Base-by-base conservation (phyloP, 768 basidiomycete species). In the Rubroboletus satanas region DNA sequence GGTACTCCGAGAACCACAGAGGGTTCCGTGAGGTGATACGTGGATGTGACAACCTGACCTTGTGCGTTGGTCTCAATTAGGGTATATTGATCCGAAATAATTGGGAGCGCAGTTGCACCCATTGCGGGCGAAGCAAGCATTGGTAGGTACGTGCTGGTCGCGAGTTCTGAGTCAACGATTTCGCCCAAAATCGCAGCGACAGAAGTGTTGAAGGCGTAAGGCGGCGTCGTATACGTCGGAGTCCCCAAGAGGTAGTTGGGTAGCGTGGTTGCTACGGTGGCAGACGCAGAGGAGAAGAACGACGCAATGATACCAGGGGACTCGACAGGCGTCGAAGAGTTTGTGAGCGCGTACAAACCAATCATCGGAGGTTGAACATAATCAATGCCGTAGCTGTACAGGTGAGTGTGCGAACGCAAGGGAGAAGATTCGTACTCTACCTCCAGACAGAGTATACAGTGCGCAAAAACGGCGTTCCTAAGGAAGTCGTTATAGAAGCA, bases 371-470 rank as follows among this genome's bases (percentile, higher is more conserved):
- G 76, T 66, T 92, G 90, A 57, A 84, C 83, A 35, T 71, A 69
- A 61, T 87, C 78, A 58, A 92, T 90, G 7, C 90, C 90, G 56
- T 83, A 88, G 65, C 89, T 91, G 53, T 23, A 33, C 21, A 15
- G 31, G 15, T 57, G 18, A 61, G 55, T 14, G 29, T 7, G 47
- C 51, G 31, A 52, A 52, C 31, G 43, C 31, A 48, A 32, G n/a
- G n/a, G 15, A 37, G 10, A 38, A 23, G 17, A 23, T 33, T 32
- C 15, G 6, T 38, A 9, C 66, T 56, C 58, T 33, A 87, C 89
- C 85, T 90, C 76, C 82, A 91, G 38, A 91, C 75, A 5, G 87
- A 84, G 66, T 91, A 92, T 0, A 91, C 88, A 3, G 87, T 88
- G 33, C 84, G 77, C 51, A 92, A 63, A 66, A 91, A 91, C 0